Evolutionary conservation across 2,329 filamentous ascomycete genomes (phyloP), one percentile per base, ranked within the genome.

Genomic region (Westerdykella aurantiaca): DNA sequence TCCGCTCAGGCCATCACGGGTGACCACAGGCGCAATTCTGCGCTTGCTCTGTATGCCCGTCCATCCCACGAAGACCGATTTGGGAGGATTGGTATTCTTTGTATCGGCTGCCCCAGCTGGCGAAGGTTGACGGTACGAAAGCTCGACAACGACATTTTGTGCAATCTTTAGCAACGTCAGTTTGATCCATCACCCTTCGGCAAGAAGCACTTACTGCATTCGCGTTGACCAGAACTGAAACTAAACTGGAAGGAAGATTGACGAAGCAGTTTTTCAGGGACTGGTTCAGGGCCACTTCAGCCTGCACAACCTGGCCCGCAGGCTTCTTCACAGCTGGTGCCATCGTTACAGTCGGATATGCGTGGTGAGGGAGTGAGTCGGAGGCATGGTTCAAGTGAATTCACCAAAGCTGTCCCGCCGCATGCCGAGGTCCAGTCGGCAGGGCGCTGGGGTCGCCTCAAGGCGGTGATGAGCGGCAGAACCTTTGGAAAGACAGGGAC

Each of bases 1-100:
- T 17, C 78, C 75, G 53, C 72, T 79, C 55, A 89, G 77, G 1
- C 87, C 85, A 61, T 93, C 86, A 53, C 84, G 81, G 44, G 80
- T 78, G 22, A 93, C 81, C 22, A 90, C 77, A 0, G 87, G 80
- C 11, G 83, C 80, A 54, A 86, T 72, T 65, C 82, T 86, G 61
- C 87, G 82, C 76, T 90, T 94, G 74, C 90, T 96, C 52, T 89
- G 86, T 88, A 98, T 94, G 56, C 93, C 93, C 10, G 93, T 96
- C 93, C 93, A 98, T 66, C 93, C 93, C 47, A 95, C 76, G 64
- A 86, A 98, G 57, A 94, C 76, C 38, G 87, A 94, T 59, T 78
- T 80, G 55, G 81, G 79, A 42, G 60, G 58, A 43, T 70, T 63
- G 43, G 74, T 63, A 34, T 56, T 67, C 47, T 67, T 66, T 10